These are phyloP conservation scores for Haberlea rhodopensis DNA, from an alignment of 257 asterid genomes.

Conservation along the genomic window DNA sequence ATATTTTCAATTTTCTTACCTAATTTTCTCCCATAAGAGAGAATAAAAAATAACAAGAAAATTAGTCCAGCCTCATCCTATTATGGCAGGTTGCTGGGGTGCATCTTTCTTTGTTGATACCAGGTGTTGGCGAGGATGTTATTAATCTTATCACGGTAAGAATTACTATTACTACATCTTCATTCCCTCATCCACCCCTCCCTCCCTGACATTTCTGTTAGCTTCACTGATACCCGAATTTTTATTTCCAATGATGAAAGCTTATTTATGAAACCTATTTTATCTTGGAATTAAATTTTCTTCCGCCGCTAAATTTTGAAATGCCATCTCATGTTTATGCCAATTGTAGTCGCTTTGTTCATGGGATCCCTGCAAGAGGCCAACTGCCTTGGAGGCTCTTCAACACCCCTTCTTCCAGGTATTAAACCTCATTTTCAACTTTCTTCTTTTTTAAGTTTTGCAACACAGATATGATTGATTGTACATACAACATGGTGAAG, in stretches of 20 bases:
- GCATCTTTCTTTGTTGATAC: constrained; percentile 54
- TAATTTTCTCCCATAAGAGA: neutral
- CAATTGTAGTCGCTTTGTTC: constrained; percentile 73
- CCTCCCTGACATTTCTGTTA: neutral
- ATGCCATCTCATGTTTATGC: constrained; percentile 25
- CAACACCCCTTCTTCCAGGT: constrained; percentile 98
- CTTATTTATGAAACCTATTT: neutral
- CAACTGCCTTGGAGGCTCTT: constrained; percentile 76
- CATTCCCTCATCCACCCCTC: neutral
- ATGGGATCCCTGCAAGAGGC: constrained; percentile 93
- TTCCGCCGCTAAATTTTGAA: neutral
- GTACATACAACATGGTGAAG: neutral
- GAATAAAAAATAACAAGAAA: neutral
- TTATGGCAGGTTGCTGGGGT: constrained; percentile 52
- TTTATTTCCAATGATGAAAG: neutral
- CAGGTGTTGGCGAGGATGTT: constrained; percentile 64
- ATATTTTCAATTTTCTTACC: neutral
- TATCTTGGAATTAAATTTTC: neutral
- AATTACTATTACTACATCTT: constrained; percentile 7
- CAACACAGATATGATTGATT: neutral
- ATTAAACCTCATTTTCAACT: constrained; percentile 12
- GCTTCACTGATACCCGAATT: neutral
- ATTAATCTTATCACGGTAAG: constrained; percentile 67
- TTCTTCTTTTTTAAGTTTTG: neutral
- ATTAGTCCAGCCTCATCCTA: neutral